Percentiles rank a stretch among this genome's conserved stretches.
phyloP scores from a whole-genome alignment of 441 rosid species.

The Euphorbia corollata region DNA sequence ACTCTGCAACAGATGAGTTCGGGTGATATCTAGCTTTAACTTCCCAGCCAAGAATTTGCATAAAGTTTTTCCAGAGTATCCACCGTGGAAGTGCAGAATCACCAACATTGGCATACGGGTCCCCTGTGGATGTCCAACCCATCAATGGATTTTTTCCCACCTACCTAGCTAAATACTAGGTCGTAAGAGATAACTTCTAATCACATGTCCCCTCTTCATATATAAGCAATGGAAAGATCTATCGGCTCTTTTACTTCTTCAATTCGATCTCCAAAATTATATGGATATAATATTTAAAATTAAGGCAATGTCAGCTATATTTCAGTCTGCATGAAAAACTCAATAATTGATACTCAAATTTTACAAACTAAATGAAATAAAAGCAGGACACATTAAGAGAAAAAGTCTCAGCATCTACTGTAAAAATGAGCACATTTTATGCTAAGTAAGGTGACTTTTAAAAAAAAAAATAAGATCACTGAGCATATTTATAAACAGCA shows the following conservation, averaged over 20 bases:
- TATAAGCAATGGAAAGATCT: conserved; percentile 1
- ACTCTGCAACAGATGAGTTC: too few relatives aligned
- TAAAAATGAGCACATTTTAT: neutral
- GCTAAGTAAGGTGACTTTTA: neutral
- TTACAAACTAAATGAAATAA: neutral
- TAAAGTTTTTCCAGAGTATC: too few relatives aligned
- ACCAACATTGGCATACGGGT: conserved; percentile 94
- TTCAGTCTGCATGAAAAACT: neutral
- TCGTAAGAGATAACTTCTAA: neutral
- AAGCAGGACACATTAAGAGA: neutral
- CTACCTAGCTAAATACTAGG: conserved; percentile 25
- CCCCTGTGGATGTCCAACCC: conserved; percentile 99
- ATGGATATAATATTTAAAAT: neutral
- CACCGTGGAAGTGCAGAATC: conserved; percentile 75
- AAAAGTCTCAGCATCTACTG: neutral
- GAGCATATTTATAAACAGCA: neutral
- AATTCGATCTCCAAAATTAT: too few relatives aligned
- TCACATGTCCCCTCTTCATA: neutral
- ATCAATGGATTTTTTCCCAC: conserved; percentile 98
- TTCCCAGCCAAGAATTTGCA: too few relatives aligned
- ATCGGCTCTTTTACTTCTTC: neutral
- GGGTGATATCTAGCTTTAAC: too few relatives aligned
- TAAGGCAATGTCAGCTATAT: too few relatives aligned
- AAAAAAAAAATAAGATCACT: neutral
- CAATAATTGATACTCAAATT: neutral